phyloP scores from a whole-genome alignment of 2,329 filamentous ascomycete genomes.

The Phoma sp. region DNA sequence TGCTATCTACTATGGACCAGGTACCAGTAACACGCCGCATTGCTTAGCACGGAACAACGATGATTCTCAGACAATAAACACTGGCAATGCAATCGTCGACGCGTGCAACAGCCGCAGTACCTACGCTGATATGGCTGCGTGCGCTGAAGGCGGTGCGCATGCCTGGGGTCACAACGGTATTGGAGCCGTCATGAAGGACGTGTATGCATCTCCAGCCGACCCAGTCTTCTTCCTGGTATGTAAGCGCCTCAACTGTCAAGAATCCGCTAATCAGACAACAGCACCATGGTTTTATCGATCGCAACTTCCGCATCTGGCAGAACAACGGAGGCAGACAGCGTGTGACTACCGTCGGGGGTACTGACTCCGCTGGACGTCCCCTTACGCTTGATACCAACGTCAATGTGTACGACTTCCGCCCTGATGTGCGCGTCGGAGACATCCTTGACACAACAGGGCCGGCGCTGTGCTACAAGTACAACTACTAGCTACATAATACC shows the following conservation, averaged over 20 bases:
- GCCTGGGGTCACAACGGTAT: slow-evolving; percentile 47
- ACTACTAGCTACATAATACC: slow-evolving; percentile 27
- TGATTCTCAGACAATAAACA: slow-evolving; percentile 31
- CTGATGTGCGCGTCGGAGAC: slow-evolving; percentile 35
- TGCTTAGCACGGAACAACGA: slow-evolving; percentile 42
- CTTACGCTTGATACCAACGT: slow-evolving; percentile 39
- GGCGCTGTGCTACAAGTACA: slow-evolving; percentile 45
- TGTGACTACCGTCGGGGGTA: slow-evolving; percentile 49
- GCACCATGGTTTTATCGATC: slow-evolving; percentile 56
- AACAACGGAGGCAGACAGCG: slow-evolving; percentile 31
- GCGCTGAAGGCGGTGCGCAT: slow-evolving; percentile 40
- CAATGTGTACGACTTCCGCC: slow-evolving; percentile 36
- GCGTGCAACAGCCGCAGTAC: slow-evolving; percentile 33
- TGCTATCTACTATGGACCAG: slow-evolving; percentile 41
- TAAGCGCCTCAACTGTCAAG: too few species aligned
- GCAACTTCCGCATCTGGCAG: slow-evolving; percentile 60
- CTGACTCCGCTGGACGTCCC: slow-evolving; percentile 31
- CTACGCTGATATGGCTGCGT: slow-evolving; percentile 40
- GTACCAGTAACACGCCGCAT: slow-evolving; percentile 33
- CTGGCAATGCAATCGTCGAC: slow-evolving; percentile 34
- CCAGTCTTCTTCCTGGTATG: slow-evolving; percentile 26
- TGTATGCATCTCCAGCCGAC: slow-evolving; percentile 42
- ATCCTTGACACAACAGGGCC: slow-evolving; percentile 34
- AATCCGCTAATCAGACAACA: not conserved
- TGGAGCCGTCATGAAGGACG: slow-evolving; percentile 43